phyloP scores from a whole-genome alignment of 805 yeast species.

The Millerago galiae region DNA sequence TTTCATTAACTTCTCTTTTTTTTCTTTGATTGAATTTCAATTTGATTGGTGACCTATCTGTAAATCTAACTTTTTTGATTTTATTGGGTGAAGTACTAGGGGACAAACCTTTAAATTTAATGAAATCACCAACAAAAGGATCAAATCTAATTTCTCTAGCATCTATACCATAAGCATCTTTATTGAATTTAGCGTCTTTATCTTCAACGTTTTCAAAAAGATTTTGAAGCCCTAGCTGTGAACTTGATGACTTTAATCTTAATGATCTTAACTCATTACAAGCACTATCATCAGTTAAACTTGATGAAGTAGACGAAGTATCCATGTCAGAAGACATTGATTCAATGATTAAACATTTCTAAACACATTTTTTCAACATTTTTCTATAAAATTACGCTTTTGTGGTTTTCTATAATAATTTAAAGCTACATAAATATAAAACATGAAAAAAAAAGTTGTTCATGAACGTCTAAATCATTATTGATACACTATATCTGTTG shows the following conservation, averaged over 20 bases:
- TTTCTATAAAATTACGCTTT: not conserved
- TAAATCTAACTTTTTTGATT: no score
- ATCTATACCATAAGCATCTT: not conserved
- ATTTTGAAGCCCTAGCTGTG: not conserved
- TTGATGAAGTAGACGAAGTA: no score
- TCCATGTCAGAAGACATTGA: no score
- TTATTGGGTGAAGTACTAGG: no score
- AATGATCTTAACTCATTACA: conserved; percentile 7
- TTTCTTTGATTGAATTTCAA: no score
- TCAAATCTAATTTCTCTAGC: not conserved
- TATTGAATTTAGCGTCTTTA: not conserved
- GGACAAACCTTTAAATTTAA: no score
- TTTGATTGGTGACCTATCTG: no score
- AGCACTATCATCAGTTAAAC: conserved; percentile 4
- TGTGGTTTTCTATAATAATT: not conserved
- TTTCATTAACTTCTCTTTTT: no score
- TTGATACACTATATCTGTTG: not conserved
- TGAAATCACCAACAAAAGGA: no score
- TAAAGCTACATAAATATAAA: not conserved
- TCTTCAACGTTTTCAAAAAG: not conserved
- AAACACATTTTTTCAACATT: not conserved
- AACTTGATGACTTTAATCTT: conserved; percentile 1
- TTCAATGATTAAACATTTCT: no score
- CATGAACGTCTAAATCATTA: not conserved
- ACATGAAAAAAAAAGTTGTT: not conserved